Conservation (phyloP, 2,329 filamentous ascomycete species). For the Aureobasidium sp. region DNA sequence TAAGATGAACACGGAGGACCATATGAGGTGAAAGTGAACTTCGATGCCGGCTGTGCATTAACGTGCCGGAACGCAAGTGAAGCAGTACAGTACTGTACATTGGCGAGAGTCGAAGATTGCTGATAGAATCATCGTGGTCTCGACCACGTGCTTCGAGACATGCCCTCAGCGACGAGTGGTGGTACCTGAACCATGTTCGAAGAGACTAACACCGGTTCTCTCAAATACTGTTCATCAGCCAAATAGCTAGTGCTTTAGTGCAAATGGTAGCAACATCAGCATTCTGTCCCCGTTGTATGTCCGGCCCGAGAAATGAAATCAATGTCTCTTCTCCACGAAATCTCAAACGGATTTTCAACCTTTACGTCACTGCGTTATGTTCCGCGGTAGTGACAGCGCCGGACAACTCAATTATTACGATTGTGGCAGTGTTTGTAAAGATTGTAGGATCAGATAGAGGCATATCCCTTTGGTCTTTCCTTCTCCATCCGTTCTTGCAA, state of each 20-base stretch:
- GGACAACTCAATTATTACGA: neutral
- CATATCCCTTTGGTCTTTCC: neutral
- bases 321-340: constrained; percentile 9
- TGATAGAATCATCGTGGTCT: neutral
- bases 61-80: too few species aligned
- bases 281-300: neutral
- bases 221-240: neutral
- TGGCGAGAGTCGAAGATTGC: neutral
- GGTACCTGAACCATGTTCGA: neutral
- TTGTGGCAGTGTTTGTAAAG: constrained; percentile 8
- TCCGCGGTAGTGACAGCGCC: neutral
- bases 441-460: neutral
- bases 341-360: neutral
- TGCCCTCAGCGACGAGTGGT: neutral
- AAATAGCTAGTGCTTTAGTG: neutral
- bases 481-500: neutral
- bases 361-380: neutral
- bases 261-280: neutral
- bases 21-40: neutral
- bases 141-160: neutral
- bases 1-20: neutral
- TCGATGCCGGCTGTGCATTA: neutral
- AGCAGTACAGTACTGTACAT: neutral
- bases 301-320: neutral
- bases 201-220: neutral